Percentiles rank a stretch among this genome's conserved stretches.
Conservation (phyloP, 352 stramenopile species). For the Globisporangium splendens region DNA sequence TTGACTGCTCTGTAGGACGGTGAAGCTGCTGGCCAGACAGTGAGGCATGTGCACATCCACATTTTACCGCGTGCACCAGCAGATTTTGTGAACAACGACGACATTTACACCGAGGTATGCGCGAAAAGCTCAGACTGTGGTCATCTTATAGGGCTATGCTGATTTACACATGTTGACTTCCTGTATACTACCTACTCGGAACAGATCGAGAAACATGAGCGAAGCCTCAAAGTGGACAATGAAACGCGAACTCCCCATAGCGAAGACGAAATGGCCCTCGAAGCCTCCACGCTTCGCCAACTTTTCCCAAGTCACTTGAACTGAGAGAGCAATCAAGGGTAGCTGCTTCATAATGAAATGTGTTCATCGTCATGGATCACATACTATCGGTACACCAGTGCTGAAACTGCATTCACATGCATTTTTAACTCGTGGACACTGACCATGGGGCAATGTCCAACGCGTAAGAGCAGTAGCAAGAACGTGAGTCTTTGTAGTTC, state of each 20-base stretch:
- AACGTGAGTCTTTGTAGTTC: too few species aligned
- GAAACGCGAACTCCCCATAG: slow-evolving; percentile 67
- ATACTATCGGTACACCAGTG: neutral
- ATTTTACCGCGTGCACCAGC: slow-evolving; percentile 72
- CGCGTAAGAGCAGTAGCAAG: too few species aligned
- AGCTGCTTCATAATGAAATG: too few species aligned
- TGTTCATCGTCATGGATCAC: neutral
- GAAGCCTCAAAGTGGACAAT: slow-evolving; percentile 59
- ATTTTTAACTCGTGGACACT: too few species aligned
- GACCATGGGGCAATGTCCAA: too few species aligned
- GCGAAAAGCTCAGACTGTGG: too few species aligned
- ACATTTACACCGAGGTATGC: slow-evolving; percentile 88
- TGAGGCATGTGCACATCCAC: slow-evolving; percentile 94
- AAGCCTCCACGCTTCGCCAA: slow-evolving; percentile 44
- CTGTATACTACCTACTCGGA: neutral
- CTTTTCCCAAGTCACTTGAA: slow-evolving; percentile 23
- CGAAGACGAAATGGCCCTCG: slow-evolving; percentile 74
- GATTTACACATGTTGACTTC: too few species aligned
- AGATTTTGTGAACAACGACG: slow-evolving; percentile 90
- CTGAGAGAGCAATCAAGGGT: neutral
- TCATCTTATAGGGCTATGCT: too few species aligned
- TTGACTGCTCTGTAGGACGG: slow-evolving; percentile 61
- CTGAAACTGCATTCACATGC: neutral
- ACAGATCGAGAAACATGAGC: slow-evolving; percentile 65
- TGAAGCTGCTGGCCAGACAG: slow-evolving; percentile 82